Conservation (phyloP, 257 asterid species). For the Cynanchum wilfordii region DNA sequence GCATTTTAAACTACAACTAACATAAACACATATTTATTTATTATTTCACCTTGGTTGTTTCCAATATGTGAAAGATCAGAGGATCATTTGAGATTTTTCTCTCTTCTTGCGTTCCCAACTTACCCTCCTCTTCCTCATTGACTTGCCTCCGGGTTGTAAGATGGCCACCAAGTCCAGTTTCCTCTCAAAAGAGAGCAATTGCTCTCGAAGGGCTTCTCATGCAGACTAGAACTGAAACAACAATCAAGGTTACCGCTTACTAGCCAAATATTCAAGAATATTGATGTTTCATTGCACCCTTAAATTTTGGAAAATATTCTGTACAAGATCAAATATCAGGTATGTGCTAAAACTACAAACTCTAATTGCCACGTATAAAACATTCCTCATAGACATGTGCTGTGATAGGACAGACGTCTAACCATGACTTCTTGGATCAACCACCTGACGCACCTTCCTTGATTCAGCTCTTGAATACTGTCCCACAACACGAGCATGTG, state of each 20-base stretch:
- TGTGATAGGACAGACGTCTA: slow-evolving; percentile 17
- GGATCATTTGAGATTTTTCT: background rate
- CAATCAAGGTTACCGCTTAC: background rate
- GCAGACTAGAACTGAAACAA: background rate
- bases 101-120: no score
- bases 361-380: background rate
- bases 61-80: background rate
- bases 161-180: no score
- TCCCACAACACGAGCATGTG: slow-evolving; percentile 88
- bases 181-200: no score
- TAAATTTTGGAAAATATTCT: background rate
- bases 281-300: background rate
- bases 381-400: background rate
- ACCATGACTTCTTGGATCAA: slow-evolving; percentile 93
- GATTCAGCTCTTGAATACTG: slow-evolving; percentile 66
- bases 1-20: background rate
- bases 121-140: no score
- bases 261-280: background rate
- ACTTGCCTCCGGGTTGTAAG: no score
- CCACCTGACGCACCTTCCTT: slow-evolving; percentile 61
- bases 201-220: no score
- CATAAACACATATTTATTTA: background rate
- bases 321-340: background rate
- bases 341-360: background rate
- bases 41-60: no score